A percentile compares a stretch with the other conserved stretches of the same genome.
Conservation (phyloP, 495 filamentous ascomycete genomes). For the Penicillium mononematosum region DNA sequence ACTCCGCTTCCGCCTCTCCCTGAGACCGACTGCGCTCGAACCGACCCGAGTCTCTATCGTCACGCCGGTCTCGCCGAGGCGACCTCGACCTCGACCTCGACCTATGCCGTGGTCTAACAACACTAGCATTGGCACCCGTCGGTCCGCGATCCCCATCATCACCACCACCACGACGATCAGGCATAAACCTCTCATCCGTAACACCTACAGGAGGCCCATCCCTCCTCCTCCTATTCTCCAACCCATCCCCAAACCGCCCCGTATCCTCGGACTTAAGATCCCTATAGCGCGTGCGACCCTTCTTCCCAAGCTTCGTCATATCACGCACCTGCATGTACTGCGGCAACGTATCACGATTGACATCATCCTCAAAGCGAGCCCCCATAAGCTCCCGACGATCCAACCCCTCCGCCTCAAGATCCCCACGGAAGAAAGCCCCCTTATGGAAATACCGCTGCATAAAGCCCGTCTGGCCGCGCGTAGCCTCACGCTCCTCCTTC, state of each 20-base stretch:
- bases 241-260: constrained; percentile 73
- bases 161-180: constrained; percentile 52
- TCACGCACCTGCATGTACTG: constrained; percentile 93
- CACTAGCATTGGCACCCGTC: constrained; percentile 52
- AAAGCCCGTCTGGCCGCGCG: constrained; percentile 78
- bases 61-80: constrained; percentile 32
- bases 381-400: constrained; percentile 80
- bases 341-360: constrained; percentile 74
- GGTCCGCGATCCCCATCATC: constrained; percentile 35
- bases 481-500: constrained; percentile 78
- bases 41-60: constrained; percentile 9
- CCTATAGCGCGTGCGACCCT: constrained; percentile 84
- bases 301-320: constrained; percentile 89
- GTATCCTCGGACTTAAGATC: constrained; percentile 93
- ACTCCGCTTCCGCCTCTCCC: constrained; percentile 62
- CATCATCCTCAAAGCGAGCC: constrained; percentile 72
- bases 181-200: constrained; percentile 70
- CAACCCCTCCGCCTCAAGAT: constrained; percentile 68
- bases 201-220: constrained; percentile 46
- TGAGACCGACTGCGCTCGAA: constrained; percentile 39
- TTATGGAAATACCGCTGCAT: constrained; percentile 98
- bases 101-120: constrained; percentile 40
- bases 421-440: constrained; percentile 91
- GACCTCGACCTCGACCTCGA: constrained; percentile 36
- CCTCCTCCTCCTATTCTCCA: constrained; percentile 41